These are phyloP conservation scores for Aspergillus nidulans DNA, from an alignment of 495 filamentous ascomycete species.

Conservation along the genomic window DNA sequence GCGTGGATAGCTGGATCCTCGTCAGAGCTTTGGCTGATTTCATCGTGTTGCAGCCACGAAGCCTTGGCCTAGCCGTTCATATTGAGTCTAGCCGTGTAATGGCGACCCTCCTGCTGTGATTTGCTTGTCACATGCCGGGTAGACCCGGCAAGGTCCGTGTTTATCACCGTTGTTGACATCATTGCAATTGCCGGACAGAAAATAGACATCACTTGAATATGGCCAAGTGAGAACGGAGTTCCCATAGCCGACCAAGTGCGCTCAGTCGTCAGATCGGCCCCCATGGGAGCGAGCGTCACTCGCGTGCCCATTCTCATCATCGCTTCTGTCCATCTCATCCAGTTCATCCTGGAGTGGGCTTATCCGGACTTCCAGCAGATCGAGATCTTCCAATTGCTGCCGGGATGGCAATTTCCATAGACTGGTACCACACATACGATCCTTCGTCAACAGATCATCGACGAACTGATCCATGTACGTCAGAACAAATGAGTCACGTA, in stretches of 20 bases:
- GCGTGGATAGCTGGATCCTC: background rate
- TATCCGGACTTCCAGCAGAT: slow-evolving; percentile 75
- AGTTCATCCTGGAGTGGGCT: slow-evolving; percentile 80
- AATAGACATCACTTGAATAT: background rate
- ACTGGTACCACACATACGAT: slow-evolving; percentile 85
- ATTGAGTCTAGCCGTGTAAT: background rate
- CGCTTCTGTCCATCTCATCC: slow-evolving; percentile 71
- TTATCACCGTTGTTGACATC: background rate
- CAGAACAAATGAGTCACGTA: slow-evolving; percentile 63
- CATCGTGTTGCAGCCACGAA: background rate
- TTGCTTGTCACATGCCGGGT: background rate
- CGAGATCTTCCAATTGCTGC: slow-evolving; percentile 82
- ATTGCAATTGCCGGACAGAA: background rate
- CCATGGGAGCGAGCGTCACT: slow-evolving; percentile 8
- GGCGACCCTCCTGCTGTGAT: background rate
- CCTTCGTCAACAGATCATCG: slow-evolving; percentile 85
- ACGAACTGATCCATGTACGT: slow-evolving; percentile 91
- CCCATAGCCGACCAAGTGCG: background rate
- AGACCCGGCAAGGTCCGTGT: background rate
- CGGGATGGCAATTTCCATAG: slow-evolving; percentile 86
- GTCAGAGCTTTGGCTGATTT: background rate
- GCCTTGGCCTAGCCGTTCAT: no score
- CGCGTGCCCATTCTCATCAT: slow-evolving; percentile 28
- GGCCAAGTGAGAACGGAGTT: no score
- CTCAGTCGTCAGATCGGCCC: slow-evolving; percentile 24